These are phyloP conservation scores for Pulicaria dysenterica DNA, from an alignment of 129 eudicot species.

Conservation along the genomic window DNA sequence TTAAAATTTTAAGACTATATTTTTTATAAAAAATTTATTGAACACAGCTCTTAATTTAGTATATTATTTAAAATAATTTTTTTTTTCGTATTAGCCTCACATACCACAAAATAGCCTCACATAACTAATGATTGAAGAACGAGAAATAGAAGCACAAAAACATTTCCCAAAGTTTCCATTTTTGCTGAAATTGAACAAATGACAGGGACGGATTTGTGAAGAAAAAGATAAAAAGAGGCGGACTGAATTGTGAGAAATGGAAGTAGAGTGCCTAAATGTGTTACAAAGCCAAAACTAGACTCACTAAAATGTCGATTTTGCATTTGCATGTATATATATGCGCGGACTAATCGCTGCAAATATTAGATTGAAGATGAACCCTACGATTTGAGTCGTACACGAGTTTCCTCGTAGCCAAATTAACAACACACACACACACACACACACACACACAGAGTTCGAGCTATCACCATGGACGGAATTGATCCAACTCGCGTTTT, in stretches of 20 bases:
- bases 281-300: constrained; percentile 14
- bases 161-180: background rate
- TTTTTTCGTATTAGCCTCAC: too few species aligned
- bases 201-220: background rate
- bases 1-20: too few species aligned
- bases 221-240: background rate
- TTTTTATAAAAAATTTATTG: too few species aligned
- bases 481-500: constrained; percentile 70
- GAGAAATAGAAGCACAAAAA: background rate
- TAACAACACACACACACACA: constrained; percentile 14
- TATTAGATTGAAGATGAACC: constrained; percentile 37
- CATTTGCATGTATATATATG: constrained; percentile 40
- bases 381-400: constrained; percentile 40
- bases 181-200: background rate
- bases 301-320: constrained; percentile 16
- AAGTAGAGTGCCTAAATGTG: constrained; percentile 19
- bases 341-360: constrained; percentile 27
- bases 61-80: too few species aligned
- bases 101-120: too few species aligned
- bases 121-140: background rate
- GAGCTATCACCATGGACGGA: constrained; percentile 48
- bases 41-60: too few species aligned
- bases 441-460: background rate
- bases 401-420: constrained; percentile 33
- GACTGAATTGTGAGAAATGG: background rate